Percentiles rank a stretch among this genome's conserved stretches.
Conservation (phyloP, 345 rosid species). For the Eucalyptus marginata region DNA sequence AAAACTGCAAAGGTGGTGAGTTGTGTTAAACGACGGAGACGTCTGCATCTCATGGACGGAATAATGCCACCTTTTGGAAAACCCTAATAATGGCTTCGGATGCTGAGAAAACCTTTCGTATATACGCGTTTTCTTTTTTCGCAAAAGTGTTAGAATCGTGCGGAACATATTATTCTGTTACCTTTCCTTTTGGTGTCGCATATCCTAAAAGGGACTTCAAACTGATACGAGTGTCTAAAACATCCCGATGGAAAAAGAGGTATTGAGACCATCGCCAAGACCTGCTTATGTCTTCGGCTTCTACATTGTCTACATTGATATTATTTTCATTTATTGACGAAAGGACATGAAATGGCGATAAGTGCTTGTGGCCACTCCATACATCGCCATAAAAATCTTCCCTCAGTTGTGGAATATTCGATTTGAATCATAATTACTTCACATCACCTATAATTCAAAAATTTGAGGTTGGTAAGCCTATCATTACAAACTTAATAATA, state of each 20-base stretch:
- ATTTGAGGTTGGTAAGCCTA: not conserved
- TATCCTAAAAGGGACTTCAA: not conserved
- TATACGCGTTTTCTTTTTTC: not conserved
- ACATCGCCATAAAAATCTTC: not conserved
- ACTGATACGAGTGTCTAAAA: not conserved
- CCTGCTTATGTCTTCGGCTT: not conserved
- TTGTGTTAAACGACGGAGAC: not conserved
- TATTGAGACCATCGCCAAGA: not conserved
- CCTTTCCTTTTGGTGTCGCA: not conserved
- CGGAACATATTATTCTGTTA: not conserved
- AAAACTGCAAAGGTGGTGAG: not conserved
- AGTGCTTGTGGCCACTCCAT: not conserved
- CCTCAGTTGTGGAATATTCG: not conserved
- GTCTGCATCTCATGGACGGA: not conserved
- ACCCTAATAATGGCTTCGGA: not conserved
- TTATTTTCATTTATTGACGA: not conserved
- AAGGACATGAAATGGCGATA: not conserved
- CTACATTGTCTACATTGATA: not conserved
- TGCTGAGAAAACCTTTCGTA: not conserved
- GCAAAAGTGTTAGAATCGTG: not conserved
- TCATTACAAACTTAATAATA: not conserved
- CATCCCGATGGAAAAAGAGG: not conserved
- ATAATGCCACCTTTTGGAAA: not conserved
- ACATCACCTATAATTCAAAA: not conserved
- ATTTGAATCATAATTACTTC: not conserved